These are phyloP conservation scores for Lachnum nothofagi DNA, from an alignment of 2,329 filamentous ascomycete genomes.

Conservation along the genomic window DNA sequence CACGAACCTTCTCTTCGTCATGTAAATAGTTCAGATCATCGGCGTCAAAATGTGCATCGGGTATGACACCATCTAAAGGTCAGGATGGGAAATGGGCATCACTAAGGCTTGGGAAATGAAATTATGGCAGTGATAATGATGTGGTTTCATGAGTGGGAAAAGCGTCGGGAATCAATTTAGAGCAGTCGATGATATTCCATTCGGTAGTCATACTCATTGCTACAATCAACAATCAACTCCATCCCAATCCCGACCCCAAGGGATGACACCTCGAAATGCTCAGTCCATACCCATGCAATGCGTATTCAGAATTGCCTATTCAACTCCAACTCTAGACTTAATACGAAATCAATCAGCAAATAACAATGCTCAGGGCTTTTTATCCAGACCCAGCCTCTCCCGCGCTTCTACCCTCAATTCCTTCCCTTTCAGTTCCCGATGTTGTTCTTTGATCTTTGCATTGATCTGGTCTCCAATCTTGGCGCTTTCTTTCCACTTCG, in stretches of 20 bases:
- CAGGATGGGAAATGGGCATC: neutral
- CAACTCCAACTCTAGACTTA: neutral
- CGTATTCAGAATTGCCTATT: neutral
- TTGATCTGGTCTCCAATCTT: constrained; percentile 38
- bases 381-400: neutral
- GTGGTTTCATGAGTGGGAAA: neutral
- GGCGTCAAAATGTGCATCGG: constrained; percentile 17
- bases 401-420: neutral
- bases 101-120: neutral
- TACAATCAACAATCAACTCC: neutral
- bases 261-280: neutral
- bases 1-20: constrained; percentile 58
- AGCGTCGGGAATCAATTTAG: neutral
- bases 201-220: neutral
- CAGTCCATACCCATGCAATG: neutral
- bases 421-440: constrained; percentile 8
- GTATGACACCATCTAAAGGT: neutral
- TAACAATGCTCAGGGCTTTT: neutral
- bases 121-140: neutral
- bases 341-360: neutral
- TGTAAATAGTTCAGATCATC: constrained; percentile 38
- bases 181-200: neutral
- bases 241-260: neutral
- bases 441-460: constrained; percentile 27
- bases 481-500: constrained; percentile 46